Evolutionary conservation across 208 protist genomes (phyloP).

Genomic region (Crithidia brevicula): DNA sequence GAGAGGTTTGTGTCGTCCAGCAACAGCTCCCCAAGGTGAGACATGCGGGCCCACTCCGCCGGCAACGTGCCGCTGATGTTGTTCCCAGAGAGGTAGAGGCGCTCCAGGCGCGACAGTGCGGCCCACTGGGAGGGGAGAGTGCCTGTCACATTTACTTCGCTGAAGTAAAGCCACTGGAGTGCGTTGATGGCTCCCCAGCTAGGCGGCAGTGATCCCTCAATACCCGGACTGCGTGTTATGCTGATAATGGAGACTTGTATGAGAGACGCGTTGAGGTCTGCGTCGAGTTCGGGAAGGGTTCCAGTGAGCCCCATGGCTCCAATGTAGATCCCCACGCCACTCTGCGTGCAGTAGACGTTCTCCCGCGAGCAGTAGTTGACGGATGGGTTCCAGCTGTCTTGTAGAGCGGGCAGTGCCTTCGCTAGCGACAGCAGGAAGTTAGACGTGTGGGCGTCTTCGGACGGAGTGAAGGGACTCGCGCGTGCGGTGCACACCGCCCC

Average conservation of each 20-base stretch:
- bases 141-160: background rate
- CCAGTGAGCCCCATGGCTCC: background rate
- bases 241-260: background rate
- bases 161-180: background rate
- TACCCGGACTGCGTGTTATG: background rate
- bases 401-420: background rate
- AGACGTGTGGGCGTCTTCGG: constrained; percentile 11
- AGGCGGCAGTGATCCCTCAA: background rate
- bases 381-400: background rate
- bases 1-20: background rate
- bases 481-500: background rate
- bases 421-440: constrained; percentile 9
- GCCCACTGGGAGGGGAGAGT: background rate
- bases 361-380: constrained; percentile 10
- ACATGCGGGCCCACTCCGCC: background rate
- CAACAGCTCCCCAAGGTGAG: background rate
- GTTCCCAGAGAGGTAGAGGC: background rate
- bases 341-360: background rate
- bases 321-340: background rate
- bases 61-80: constrained; percentile 3
- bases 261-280: background rate
- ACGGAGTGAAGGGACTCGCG: constrained; percentile 8
- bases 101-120: background rate
- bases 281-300: constrained; percentile 8
- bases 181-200: background rate